phyloP scores from a whole-genome alignment of 176 grass and related monocot genomes.

The Triticum urartu region DNA sequence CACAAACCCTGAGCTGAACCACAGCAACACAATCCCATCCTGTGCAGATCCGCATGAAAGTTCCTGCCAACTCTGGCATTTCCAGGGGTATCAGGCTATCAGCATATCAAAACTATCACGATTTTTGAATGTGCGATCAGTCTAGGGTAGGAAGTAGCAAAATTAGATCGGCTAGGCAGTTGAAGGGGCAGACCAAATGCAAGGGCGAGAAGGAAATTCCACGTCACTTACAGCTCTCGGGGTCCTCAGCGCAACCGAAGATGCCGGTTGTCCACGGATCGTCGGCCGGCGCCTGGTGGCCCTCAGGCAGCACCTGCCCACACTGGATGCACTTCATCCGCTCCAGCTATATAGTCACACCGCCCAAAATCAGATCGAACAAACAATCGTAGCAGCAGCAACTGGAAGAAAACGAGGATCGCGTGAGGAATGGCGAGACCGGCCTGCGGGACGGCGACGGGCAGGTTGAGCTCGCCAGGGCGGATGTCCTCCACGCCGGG shows the following conservation, averaged over 20 bases:
- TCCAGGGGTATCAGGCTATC: no score
- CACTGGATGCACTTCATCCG: constrained; percentile 43
- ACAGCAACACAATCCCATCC: not conserved
- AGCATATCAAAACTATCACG: not conserved
- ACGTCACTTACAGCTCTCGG: constrained; percentile 60
- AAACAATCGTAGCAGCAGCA: not conserved
- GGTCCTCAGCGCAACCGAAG: constrained; percentile 60
- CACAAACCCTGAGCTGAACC: not conserved
- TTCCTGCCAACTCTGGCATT: not conserved
- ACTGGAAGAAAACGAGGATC: not conserved
- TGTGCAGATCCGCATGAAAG: not conserved
- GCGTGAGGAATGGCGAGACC: not conserved
- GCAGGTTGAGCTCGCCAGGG: constrained; percentile 65
- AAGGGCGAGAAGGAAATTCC: not conserved
- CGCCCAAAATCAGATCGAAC: not conserved
- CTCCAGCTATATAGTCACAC: constrained; percentile 41
- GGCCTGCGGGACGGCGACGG: constrained; percentile 50
- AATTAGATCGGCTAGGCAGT: not conserved
- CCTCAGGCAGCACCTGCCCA: constrained; percentile 55
- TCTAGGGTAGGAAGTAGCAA: not conserved
- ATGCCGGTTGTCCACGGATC: constrained; percentile 67
- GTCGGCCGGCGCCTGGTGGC: constrained; percentile 58
- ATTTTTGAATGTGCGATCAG: not conserved
- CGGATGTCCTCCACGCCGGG: constrained; percentile 39
- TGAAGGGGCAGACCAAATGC: not conserved